Conservation (phyloP, 495 filamentous ascomycete species). For the Glonium stellatum region DNA sequence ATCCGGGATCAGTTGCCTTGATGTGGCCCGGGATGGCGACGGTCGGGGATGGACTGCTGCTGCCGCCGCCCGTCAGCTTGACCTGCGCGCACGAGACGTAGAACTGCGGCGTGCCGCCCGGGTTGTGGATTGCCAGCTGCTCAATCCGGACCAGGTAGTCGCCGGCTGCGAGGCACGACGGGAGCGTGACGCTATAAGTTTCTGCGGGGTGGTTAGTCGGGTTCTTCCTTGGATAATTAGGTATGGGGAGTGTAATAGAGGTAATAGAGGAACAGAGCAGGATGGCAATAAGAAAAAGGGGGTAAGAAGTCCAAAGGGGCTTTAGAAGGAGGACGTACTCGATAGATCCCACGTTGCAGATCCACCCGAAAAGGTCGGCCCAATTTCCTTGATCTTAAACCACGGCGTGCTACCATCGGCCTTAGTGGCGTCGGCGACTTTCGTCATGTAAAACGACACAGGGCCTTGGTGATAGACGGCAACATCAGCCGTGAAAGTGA, state of each 20-base stretch:
- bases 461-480: constrained; percentile 59
- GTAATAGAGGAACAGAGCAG: too few relatives aligned
- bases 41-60: constrained; percentile 1
- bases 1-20: constrained; percentile 49
- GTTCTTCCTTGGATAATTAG: too few relatives aligned
- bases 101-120: constrained; percentile 41
- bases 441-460: constrained; percentile 42
- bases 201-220: neutral
- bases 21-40: constrained; percentile 47
- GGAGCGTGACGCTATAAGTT: constrained; percentile 35
- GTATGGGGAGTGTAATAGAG: too few relatives aligned
- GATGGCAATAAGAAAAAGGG: too few relatives aligned
- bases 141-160: constrained; percentile 29
- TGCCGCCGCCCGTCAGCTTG: constrained; percentile 24
- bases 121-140: constrained; percentile 48
- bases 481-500: constrained; percentile 43
- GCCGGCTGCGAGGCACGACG: constrained; percentile 20
- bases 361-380: constrained; percentile 19
- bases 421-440: constrained; percentile 21
- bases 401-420: constrained; percentile 24
- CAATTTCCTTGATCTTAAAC: constrained; percentile 34
- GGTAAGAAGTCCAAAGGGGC: too few relatives aligned
- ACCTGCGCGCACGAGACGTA: constrained; percentile 40
- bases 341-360: constrained; percentile 21
- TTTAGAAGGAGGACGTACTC: constrained; percentile 2